Evolutionary conservation across 352 stramenopile genomes (phyloP), one percentile per base, ranked within the genome.

Genomic region (Blastocystis hominis): DNA sequence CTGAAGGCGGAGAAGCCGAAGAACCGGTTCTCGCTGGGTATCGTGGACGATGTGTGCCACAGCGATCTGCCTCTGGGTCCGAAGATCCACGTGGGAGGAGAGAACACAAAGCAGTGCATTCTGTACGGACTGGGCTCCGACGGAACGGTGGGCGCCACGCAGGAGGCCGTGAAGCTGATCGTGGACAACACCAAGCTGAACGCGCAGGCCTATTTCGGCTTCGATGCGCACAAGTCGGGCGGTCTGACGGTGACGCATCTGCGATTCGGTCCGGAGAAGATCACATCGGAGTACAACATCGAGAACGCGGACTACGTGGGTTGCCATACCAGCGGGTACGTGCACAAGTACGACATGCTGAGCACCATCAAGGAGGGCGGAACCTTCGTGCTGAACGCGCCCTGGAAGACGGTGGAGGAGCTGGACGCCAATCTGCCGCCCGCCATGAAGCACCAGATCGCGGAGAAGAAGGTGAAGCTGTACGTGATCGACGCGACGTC

Each of bases 11-110:
- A n/a, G n/a, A n/a, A n/a, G 0, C 88, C 89, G 56, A 90, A 90
- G 70, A 91, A 91, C 15, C 91, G 91, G 24, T 94, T 95, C 77
- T 93, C 94, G 53, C 92, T 96, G 47, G 90, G 90, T 69, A 95
- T 96, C 89, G 93, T 90, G 10, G 91, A 93, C 86, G 90, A 92
- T 91, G 90, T 93, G 10, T 91, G 89, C 53, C 80, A 92, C 89
- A 87, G 91, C 2, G 91, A 89, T 44, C 81, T 92, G 30, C 72
- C 88, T 62, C 50, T 92, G 7, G 90, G 90, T 44, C 90, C 90
- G 55, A 84, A 78, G 38, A 89, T 95, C 20, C 91, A 90, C 56
- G 90, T 62, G 90, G 77, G 55, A 91, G 91, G 66, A 88, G 92
- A 30, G 88, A 91, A 77, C 88, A 90, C 36, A 93, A 93, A 86